Conservation (phyloP, 257 asterid species). For the Fraxinus cuspidata region DNA sequence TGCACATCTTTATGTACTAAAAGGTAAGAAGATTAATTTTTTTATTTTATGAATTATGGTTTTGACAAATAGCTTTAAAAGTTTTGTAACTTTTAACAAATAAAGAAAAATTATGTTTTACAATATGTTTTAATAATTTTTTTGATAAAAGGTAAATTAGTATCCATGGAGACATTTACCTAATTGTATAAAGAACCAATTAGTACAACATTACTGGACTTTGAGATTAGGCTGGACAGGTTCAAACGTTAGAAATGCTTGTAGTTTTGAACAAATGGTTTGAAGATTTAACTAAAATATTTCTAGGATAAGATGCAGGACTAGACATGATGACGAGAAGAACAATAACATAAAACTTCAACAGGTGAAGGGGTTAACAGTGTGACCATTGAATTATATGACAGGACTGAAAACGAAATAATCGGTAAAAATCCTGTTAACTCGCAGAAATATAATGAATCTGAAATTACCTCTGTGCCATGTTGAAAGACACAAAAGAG, state of each 20-base stretch:
- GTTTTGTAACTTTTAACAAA: too few relatives aligned
- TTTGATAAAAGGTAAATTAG: background rate
- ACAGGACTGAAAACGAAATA: background rate
- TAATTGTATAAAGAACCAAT: background rate
- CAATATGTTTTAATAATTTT: too few relatives aligned
- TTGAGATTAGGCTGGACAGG: background rate
- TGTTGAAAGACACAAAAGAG: conserved; percentile 87
- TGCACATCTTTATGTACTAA: conserved; percentile 10
- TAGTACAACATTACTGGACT: background rate
- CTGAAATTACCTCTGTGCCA: conserved; percentile 72
- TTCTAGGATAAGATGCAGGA: background rate
- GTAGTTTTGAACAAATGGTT: background rate
- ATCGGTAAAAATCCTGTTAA: background rate
- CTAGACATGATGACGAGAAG: conserved; percentile 10
- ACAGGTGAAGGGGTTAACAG: background rate
- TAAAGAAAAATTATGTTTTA: too few relatives aligned
- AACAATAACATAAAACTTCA: background rate
- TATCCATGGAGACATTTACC: background rate
- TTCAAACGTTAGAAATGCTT: background rate
- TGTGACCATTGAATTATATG: background rate
- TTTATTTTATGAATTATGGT: too few relatives aligned
- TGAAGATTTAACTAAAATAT: background rate
- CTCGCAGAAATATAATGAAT: background rate
- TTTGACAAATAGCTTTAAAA: too few relatives aligned
- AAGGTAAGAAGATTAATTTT: background rate